These are phyloP conservation scores for Pichia sp. DNA, from an alignment of 1,139 yeast species.

Conservation along the genomic window DNA sequence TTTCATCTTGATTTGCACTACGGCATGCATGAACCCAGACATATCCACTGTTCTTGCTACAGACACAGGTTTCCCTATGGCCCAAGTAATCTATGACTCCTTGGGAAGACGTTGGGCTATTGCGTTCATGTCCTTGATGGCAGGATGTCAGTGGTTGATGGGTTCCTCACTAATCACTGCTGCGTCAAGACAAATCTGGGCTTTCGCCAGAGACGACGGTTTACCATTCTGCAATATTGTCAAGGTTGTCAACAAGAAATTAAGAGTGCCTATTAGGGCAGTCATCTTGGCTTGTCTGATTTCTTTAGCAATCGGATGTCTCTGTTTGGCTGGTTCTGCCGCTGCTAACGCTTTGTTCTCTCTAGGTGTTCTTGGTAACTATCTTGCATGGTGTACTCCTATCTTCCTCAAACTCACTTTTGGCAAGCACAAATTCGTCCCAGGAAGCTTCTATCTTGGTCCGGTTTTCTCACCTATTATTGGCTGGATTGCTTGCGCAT, in stretches of 20 bases:
- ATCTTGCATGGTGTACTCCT: constrained; percentile 58
- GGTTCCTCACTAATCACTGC: constrained; percentile 56
- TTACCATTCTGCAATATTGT: constrained; percentile 44
- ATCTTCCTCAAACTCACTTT: constrained; percentile 45
- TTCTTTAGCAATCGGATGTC: constrained; percentile 50
- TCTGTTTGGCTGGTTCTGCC: constrained; percentile 53
- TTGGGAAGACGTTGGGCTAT: constrained; percentile 66
- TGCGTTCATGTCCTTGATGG: constrained; percentile 44
- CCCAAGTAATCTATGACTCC: constrained; percentile 60
- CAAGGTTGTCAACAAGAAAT: constrained; percentile 48
- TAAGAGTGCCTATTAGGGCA: constrained; percentile 59
- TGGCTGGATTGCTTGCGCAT: constrained; percentile 33
- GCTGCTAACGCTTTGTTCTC: constrained; percentile 62
- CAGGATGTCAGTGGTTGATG: constrained; percentile 59
- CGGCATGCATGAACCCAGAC: constrained; percentile 55
- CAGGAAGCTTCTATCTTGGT: constrained; percentile 66
- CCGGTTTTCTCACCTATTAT: constrained; percentile 39
- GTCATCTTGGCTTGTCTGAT: constrained; percentile 48
- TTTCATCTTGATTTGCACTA: constrained; percentile 49
- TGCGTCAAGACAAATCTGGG: constrained; percentile 50
- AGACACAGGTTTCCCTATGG: constrained; percentile 51
- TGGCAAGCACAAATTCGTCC: constrained; percentile 48
- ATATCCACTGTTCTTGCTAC: constrained; percentile 41
- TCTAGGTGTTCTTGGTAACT: constrained; percentile 54
- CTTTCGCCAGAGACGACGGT: constrained; percentile 53